These are phyloP conservation scores for Penicillium digitatum DNA, from an alignment of 2,329 filamentous ascomycete genomes.

Conservation along the genomic window DNA sequence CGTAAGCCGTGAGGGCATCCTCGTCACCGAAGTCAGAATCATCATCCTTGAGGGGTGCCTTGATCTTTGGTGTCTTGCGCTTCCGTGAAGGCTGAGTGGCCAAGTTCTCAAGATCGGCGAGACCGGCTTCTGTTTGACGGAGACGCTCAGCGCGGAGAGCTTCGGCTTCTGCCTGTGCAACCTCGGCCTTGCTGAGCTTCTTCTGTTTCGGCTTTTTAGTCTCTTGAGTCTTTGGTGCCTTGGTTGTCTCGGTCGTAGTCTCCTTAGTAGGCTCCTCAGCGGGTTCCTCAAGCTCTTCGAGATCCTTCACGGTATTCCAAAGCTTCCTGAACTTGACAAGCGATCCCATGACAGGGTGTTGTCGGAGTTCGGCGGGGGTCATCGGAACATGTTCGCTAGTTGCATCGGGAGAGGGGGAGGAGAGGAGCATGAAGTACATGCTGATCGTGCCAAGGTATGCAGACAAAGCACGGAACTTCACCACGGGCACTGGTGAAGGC, in stretches of 20 bases:
- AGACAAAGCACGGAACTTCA: conserved; percentile 75
- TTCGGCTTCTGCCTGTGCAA: conserved; percentile 53
- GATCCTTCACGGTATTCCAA: conserved; percentile 69
- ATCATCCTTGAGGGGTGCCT: conserved; percentile 36
- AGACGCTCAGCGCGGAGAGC: conserved; percentile 53
- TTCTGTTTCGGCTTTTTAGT: conserved; percentile 40
- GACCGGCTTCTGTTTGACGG: conserved; percentile 61
- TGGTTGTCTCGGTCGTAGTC: conserved; percentile 5
- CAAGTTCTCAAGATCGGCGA: conserved; percentile 67
- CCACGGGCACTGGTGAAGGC: conserved; percentile 52
- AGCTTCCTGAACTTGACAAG: conserved; percentile 73
- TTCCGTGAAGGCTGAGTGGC: conserved; percentile 47
- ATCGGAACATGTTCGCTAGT: conserved; percentile 56
- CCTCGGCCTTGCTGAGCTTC: conserved; percentile 49
- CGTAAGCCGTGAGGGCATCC: conserved; percentile 68
- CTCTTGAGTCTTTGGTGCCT: conserved; percentile 35
- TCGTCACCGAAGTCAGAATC: conserved; percentile 95
- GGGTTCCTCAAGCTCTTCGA: conserved; percentile 48
- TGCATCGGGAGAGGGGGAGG: conserved; percentile 66
- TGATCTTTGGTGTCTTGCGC: conserved; percentile 39
- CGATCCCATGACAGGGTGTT: conserved; percentile 86
- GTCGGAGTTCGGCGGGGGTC: conserved; percentile 72
- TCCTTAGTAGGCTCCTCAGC: conserved; percentile 22
- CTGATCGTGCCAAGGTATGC: conserved; percentile 82
- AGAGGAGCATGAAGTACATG: conserved; percentile 93